Evolutionary conservation across 176 grass and related monocot genomes (phyloP).

Genomic region (Tillandsia fasciculata): DNA sequence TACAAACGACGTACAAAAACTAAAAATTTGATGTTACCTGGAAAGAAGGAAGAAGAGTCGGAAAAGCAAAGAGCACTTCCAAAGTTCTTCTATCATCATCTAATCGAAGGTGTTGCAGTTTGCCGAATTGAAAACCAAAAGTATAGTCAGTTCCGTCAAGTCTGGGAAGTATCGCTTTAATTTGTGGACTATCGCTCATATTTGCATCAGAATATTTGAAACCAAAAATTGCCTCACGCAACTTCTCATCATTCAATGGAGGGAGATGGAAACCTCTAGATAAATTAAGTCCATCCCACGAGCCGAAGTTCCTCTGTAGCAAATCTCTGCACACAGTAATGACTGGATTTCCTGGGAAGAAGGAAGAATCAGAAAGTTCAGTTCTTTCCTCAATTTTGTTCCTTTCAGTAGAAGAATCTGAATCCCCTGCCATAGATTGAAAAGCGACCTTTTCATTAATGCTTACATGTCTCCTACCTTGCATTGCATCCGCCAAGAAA

Average conservation of each 20-base stretch:
- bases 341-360: conserved; percentile 46
- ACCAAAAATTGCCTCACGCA: conserved; percentile 60
- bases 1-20: conserved; percentile 18
- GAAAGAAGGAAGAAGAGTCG: conserved; percentile 78
- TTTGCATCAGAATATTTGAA: conserved; percentile 26
- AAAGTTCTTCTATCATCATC: conserved; percentile 52
- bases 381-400: not conserved
- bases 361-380: conserved; percentile 6
- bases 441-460: conserved; percentile 19
- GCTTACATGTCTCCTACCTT: conserved; percentile 31
- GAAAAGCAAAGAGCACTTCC: conserved; percentile 57
- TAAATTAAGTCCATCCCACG: conserved; percentile 73
- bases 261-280: conserved; percentile 67
- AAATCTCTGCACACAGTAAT: conserved; percentile 53
- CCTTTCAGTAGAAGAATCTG: not conserved
- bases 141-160: conserved; percentile 72
- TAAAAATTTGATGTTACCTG: conserved; percentile 36
- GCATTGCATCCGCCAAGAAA: conserved; percentile 48
- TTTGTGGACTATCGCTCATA: conserved; percentile 10
- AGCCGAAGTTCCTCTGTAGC: conserved; percentile 34
- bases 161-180: conserved; percentile 15
- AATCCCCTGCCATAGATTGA: conserved; percentile 18
- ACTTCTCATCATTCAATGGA: conserved; percentile 65
- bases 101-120: conserved; percentile 39
- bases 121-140: conserved; percentile 62